Percentiles rank a stretch among this genome's conserved stretches.
phyloP scores from a whole-genome alignment of 164 flowering plant species.

The Chloranthus sessilifolius region DNA sequence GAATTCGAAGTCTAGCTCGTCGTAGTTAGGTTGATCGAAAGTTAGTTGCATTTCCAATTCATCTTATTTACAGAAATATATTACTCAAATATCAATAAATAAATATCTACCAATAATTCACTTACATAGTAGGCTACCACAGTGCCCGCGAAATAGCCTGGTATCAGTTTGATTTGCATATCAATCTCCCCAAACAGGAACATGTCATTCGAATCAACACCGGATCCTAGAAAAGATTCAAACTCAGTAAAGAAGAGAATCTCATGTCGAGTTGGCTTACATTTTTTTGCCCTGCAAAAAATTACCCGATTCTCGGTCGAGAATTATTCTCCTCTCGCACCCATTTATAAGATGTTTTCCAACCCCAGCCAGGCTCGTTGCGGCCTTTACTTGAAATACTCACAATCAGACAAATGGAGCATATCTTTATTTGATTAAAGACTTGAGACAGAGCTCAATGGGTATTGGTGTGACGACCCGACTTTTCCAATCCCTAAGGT shows the following conservation, averaged over 20 bases:
- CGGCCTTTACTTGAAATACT: too few species aligned
- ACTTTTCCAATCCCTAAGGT: too few species aligned
- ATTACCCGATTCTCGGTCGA: slow-evolving; percentile 73
- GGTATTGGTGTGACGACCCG: too few species aligned
- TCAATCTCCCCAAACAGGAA: slow-evolving; percentile 79
- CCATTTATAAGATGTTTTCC: too few species aligned
- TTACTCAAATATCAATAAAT: neutral
- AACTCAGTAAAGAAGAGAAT: too few species aligned
- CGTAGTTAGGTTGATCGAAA: slow-evolving; percentile 66
- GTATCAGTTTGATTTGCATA: slow-evolving; percentile 80
- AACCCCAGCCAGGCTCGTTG: too few species aligned
- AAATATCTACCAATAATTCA: neutral
- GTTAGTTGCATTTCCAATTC: slow-evolving; percentile 44
- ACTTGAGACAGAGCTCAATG: too few species aligned
- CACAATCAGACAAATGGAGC: too few species aligned
- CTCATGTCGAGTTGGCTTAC: too few species aligned
- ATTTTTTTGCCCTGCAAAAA: too few species aligned
- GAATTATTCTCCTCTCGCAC: slow-evolving; percentile 49
- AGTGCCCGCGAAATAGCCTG: slow-evolving; percentile 79
- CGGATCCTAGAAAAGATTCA: slow-evolving; percentile 47
- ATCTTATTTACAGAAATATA: neutral
- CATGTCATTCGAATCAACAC: slow-evolving; percentile 67
- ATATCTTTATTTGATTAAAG: too few species aligned
- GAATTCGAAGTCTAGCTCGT: slow-evolving; percentile 85
- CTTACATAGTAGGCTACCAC: slow-evolving; percentile 82